Base-by-base conservation (phyloP, 2,329 filamentous ascomycete genomes). In the Sporothrix schenckii region DNA sequence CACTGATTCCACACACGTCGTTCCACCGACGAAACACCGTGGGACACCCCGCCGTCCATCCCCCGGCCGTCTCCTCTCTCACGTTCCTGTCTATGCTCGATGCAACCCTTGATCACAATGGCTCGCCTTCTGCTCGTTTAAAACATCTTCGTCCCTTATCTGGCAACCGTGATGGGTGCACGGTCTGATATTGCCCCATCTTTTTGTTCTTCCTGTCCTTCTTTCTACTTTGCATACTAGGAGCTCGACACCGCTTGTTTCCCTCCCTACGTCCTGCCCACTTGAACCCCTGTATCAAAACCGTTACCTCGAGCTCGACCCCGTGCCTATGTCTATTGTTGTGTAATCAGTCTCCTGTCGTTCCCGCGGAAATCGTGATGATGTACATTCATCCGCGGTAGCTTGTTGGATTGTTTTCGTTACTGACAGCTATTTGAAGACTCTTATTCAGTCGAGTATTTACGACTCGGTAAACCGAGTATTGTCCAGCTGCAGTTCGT, bases 1-100 rank as follows among this genome's bases (percentile, higher is more conserved):
- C 60, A 65, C 60, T 50, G 61, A 50, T 65, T 65, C 41, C 60
- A 65, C 13, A 49, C 21, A 16, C 7, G n/a, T 30, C 24, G 41
- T n/a, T 6, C 14, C 30, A 47, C 34, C 27, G 39, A n/a, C 44
- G 44, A 65, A 50, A 50, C 61, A 65, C 50, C 61, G 61, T 65
- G 61, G 41, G 4, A 65, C 4, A 9, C 39, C 52, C 52, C 14
- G 39, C 30, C 7, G 30, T 58, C 30, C 16, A 58, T 21, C 30
- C 39, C 58, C 39, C 39, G 9, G n/a, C 61, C 24, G 44, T 50
- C 21, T 50, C 47, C 44, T 24, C 44, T 34, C 44, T 65, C 24
- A 34, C 44, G 47, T 19, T 61, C n/a, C 16, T 65, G 61, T 34
- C 44, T 14, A 44, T 50, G 24, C 61, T 24, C 61, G 41, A 49